phyloP scores from a whole-genome alignment of 441 rosid species.

The Pelargonium citronellum region DNA sequence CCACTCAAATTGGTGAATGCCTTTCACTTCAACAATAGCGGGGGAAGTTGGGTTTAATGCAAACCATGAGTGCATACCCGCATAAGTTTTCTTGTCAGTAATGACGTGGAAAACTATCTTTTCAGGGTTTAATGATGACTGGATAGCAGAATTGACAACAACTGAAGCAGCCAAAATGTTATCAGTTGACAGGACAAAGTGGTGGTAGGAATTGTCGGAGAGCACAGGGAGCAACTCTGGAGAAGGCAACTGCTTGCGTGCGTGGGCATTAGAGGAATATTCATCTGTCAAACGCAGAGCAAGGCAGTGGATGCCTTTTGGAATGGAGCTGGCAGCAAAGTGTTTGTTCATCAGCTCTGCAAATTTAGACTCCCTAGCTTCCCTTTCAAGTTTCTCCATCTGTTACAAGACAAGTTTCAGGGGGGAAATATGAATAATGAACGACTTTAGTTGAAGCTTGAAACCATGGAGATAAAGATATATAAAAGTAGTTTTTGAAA shows the following conservation, averaged over 20 bases:
- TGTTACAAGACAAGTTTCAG: conserved; percentile 21
- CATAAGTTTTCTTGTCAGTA: conserved; percentile 99
- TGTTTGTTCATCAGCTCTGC: conserved; percentile 94
- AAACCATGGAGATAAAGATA: neutral
- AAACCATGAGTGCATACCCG: conserved; percentile 99
- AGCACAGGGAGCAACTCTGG: conserved; percentile 92
- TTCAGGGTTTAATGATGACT: conserved; percentile 75
- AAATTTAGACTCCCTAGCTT: conserved; percentile 80
- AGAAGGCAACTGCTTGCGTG: conserved; percentile 94
- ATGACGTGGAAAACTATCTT: conserved; percentile 92
- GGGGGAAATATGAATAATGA: neutral
- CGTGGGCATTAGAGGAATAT: conserved; percentile 96
- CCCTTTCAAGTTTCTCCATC: conserved; percentile 90
- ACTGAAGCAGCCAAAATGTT: conserved; percentile 98
- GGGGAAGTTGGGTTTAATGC: conserved; percentile 80
- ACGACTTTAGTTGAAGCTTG: neutral
- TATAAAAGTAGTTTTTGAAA: neutral
- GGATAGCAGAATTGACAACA: conserved; percentile 80
- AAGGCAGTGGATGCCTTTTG: conserved; percentile 95
- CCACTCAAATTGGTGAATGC: conserved; percentile 99
- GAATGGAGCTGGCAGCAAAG: conserved; percentile 96
- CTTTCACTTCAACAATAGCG: conserved; percentile 89
- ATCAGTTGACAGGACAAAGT: conserved; percentile 81
- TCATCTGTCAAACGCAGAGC: conserved; percentile 89
- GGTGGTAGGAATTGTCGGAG: conserved; percentile 82